Conservation (phyloP, 192 early-diverging fungal genomes). For the Entomortierella beljakovae region DNA sequence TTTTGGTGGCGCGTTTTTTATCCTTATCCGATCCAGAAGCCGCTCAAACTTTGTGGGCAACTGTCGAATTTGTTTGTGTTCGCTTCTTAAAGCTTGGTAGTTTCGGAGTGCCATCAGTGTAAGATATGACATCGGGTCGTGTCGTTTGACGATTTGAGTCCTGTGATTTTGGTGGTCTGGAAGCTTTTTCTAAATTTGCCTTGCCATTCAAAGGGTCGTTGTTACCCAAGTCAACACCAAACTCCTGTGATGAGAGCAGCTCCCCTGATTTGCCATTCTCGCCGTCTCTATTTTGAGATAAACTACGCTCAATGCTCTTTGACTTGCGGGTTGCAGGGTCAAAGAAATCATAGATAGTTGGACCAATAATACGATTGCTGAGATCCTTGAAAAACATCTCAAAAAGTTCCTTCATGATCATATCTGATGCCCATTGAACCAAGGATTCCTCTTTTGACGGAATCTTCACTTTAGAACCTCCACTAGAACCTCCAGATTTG, state of each 20-base stretch:
- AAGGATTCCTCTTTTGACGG: constrained; percentile 43
- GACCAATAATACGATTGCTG: constrained; percentile 60
- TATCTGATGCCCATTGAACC: constrained; percentile 52
- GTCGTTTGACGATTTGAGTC: constrained; percentile 7
- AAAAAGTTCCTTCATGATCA: constrained; percentile 60
- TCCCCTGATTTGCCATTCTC: neutral
- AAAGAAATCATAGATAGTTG: constrained; percentile 63
- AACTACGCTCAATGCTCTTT: constrained; percentile 19
- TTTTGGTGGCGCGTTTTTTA: constrained; percentile 12
- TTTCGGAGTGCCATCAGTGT: constrained; percentile 28
- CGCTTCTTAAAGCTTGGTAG: constrained; percentile 61
- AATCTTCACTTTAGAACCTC: constrained; percentile 20
- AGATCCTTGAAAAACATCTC: constrained; percentile 67
- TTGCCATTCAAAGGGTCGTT: constrained; percentile 13
- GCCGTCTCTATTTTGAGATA: constrained; percentile 7
- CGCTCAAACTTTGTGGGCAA: constrained; percentile 12
- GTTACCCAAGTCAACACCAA: constrained; percentile 4
- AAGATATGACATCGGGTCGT: constrained; percentile 3
- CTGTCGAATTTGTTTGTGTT: constrained; percentile 19
- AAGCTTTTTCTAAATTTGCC: neutral
- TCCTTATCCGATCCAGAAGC: constrained; percentile 14
- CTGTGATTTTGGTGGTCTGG: neutral
- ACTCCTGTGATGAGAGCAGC: neutral
- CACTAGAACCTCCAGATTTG: constrained; percentile 3
- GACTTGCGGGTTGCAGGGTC: constrained; percentile 50